phyloP scores from a whole-genome alignment of 2,329 filamentous ascomycete genomes.

The Periconia digitata region DNA sequence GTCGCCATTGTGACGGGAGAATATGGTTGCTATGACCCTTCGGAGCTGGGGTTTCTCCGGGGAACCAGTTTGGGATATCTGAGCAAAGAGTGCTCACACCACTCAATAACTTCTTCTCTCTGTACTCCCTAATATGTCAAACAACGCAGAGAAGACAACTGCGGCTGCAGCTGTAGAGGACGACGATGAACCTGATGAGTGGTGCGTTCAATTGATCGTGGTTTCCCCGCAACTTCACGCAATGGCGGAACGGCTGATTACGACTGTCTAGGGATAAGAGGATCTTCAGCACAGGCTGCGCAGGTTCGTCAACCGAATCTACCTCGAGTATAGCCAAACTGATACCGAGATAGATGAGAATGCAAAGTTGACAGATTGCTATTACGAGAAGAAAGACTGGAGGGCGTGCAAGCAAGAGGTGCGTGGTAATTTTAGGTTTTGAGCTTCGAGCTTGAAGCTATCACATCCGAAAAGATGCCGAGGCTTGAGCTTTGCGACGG shows the following conservation, averaged over 20 bases:
- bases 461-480: constrained; percentile 30
- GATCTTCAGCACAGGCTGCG: constrained; percentile 94
- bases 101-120: constrained; percentile 10
- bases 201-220: constrained; percentile 59
- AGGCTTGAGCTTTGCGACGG: constrained; percentile 9
- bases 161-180: constrained; percentile 51
- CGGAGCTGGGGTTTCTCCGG: constrained; percentile 32
- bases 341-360: constrained; percentile 69
- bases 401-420: constrained; percentile 85
- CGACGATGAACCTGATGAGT: constrained; percentile 93
- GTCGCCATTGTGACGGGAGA: constrained; percentile 60
- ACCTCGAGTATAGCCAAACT: background rate
- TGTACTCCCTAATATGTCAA: constrained; percentile 53
- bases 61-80: constrained; percentile 18
- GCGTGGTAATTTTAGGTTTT: constrained; percentile 41
- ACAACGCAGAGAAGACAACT: constrained; percentile 51
- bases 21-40: constrained; percentile 25
- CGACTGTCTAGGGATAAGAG: constrained; percentile 77
- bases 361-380: constrained; percentile 88
- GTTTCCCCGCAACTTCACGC: constrained; percentile 1
- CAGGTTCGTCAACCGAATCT: constrained; percentile 60
- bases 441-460: background rate
- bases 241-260: constrained; percentile 16
- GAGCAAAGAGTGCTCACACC: constrained; percentile 4
- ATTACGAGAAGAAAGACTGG: constrained; percentile 96